phyloP scores from a whole-genome alignment of 2,329 filamentous ascomycete species.

The Ophiobolus disseminans region DNA sequence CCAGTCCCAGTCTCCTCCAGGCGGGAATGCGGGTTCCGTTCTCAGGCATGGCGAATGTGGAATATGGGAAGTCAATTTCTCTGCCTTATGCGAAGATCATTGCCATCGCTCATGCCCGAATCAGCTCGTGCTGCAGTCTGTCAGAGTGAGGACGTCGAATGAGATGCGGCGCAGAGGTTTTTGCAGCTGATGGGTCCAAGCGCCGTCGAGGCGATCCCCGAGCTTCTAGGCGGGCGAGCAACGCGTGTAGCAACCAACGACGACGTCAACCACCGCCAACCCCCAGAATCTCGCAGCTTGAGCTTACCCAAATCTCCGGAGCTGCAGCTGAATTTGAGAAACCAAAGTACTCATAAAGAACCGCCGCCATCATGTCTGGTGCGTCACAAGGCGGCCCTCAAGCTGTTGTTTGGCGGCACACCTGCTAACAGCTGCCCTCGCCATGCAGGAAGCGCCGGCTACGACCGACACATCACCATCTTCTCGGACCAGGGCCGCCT shows the following conservation, averaged over 20 bases:
- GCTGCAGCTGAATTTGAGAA: conserved; percentile 41
- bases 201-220: conserved; percentile 29
- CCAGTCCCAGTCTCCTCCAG: conserved; percentile 67
- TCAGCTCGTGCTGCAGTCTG: conserved; percentile 38
- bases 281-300: conserved; percentile 28
- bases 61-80: conserved; percentile 34
- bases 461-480: conserved; percentile 99
- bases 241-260: conserved; percentile 40
- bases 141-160: conserved; percentile 42
- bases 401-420: conserved; percentile 17
- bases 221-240: conserved; percentile 45
- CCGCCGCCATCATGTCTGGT: conserved; percentile 51
- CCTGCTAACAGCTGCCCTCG: conserved; percentile 39
- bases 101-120: conserved; percentile 46
- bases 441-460: conserved; percentile 64
- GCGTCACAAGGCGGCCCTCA: conserved; percentile 31
- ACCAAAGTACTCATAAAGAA: conserved; percentile 31
- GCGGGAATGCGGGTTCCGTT: conserved; percentile 53
- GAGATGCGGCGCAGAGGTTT: conserved; percentile 45
- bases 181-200: conserved; percentile 23
- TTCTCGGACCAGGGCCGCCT: conserved; percentile 98
- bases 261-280: conserved; percentile 29
- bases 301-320: conserved; percentile 41
- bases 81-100: conserved; percentile 26
- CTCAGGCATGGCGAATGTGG: conserved; percentile 41